Conservation (phyloP, 768 basidiomycete species). For the Tremella fuciformis region DNA sequence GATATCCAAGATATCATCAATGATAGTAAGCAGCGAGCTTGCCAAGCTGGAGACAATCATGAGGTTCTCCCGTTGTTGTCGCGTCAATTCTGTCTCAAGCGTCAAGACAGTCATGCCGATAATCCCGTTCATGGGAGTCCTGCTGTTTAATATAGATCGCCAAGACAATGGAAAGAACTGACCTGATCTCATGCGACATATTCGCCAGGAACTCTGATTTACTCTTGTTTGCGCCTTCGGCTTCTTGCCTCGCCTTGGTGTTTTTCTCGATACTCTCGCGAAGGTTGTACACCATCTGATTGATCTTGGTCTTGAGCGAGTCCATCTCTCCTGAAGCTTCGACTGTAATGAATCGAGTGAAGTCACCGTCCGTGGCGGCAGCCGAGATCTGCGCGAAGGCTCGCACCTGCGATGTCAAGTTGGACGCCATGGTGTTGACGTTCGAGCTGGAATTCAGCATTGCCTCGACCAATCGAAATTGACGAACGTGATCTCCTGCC, state of each 20-base stretch:
- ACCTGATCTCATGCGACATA: conserved; percentile 97
- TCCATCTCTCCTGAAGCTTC: conserved; percentile 99
- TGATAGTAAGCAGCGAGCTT: conserved; percentile 86
- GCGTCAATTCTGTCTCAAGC: conserved; percentile 88
- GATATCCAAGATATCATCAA: conserved; percentile 98
- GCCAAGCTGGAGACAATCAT: conserved; percentile 93
- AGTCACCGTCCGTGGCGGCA: conserved; percentile 97
- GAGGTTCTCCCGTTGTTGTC: conserved; percentile 91
- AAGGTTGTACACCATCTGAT: conserved; percentile 93
- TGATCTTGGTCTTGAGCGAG: conserved; percentile 86
- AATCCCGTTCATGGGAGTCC: conserved; percentile 99
- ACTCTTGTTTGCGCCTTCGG: conserved; percentile 92
- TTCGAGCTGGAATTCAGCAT: conserved; percentile 62
- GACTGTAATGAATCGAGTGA: conserved; percentile 97
- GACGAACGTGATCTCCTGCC: conserved; percentile 95
- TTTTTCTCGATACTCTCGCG: conserved; percentile 98
- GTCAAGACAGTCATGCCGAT: conserved; percentile 99
- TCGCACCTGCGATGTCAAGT: conserved; percentile 61
- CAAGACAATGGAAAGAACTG: conserved; percentile 44
- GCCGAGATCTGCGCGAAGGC: conserved; percentile 98
- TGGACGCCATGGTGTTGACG: conserved; percentile 86
- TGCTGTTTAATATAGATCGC: conserved; percentile 42
- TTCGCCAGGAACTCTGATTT: conserved; percentile 99
- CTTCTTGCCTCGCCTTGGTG: conserved; percentile 92
- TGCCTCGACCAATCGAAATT: background rate